Base-by-base conservation (phyloP, 2,329 filamentous ascomycete genomes). In the Hymenoscyphus infarciens region DNA sequence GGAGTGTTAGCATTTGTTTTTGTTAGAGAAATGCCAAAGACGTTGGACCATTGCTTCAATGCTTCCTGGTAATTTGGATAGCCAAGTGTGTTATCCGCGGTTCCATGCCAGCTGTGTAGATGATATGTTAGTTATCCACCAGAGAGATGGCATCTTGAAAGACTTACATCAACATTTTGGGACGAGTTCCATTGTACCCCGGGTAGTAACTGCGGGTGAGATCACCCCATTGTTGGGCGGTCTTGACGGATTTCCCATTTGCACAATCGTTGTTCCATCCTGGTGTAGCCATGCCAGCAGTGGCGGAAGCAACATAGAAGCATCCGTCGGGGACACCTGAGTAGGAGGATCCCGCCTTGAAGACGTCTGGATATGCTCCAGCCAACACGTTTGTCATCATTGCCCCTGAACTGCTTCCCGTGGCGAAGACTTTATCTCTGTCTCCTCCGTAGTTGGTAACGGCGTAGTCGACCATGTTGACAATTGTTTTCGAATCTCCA, bases 381-480 rank as follows among this genome's bases (percentile, higher is more conserved):
- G 76, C 76, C 60, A 81, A 69, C 67, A 80, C 77, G 64, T 80
- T 79, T 6, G 78, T 79, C 78, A 80, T 80, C 79, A 81, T 62
- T 22, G 60, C 60, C 31, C 78, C 80, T 0, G 78, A 80, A 13
- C 75, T 78, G 1, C 71, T 72, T 53, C 85, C 84, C 0, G 81
- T 83, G 1, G 81, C 81, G 64, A 81, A 87, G 1, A 87, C 81
- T 61, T 77, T 78, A 64, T 70, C 75, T 33, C 78, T 68, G 68
- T 87, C 81, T 29, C 77, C 83, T 1, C 76, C 75, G 73, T 86
- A 85, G 69, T 78, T 78, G 8, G 71, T 66, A n/a, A 86, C 72
- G 3, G 82, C 77, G 67, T 83, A 86, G 45, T 74, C 76, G 56
- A 86, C 83, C 83, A 87, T 87, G 69, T 82, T 84, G 27, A 80